Evolutionary conservation across 225 moss, liverwort and hornwort genomes (phyloP), one percentile per base, ranked within the genome.

Genomic region (Marchantia paleacea): DNA sequence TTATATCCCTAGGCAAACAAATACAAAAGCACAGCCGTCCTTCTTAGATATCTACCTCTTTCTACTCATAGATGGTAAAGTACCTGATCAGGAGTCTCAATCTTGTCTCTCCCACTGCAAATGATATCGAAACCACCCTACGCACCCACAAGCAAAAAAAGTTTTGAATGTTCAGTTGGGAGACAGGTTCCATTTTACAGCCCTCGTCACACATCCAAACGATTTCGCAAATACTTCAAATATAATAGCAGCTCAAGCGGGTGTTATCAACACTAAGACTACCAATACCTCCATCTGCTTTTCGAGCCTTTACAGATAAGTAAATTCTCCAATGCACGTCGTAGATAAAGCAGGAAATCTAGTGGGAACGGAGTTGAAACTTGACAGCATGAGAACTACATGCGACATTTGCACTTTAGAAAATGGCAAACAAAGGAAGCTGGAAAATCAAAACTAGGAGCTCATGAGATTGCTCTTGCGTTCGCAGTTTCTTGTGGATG

Each of bases 91-190:
- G 94, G 91, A n/a, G 92, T 92, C 79, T 96, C 96, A 63, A 94
- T 96, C 88, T 96, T 96, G 49, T 96, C 96, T 60, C 96, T 84
- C 2, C 96, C 96, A 82, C 94, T 94, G 85, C 96, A 91, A 52
- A 96, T 96, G 71, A 96, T 92, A 81, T 96, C 96, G 73, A 96
- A 96, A 6, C 96, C 96, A 18, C 96, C 96, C 89, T 95, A 90
- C 9, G 16, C 79, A 81, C 49, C 50, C 26, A 16, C 24, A 68
- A 1, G 24, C 15, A n/a, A 24, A 71, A 71, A 26, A 47, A 70
- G 14, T 16, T 48, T n/a, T 24, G 50, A 50, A 72, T 16, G 10
- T 72, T 72, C n/a, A 72, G 50, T 9, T 72, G 49, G 69, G 16
- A 47, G 39, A 16, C 8, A 69, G 8, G 20, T 16, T 58, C 58